Percentiles rank a stretch among this genome's conserved stretches.
Conservation (phyloP, 306 rosid species). For the Fragaria nilgerrensis region DNA sequence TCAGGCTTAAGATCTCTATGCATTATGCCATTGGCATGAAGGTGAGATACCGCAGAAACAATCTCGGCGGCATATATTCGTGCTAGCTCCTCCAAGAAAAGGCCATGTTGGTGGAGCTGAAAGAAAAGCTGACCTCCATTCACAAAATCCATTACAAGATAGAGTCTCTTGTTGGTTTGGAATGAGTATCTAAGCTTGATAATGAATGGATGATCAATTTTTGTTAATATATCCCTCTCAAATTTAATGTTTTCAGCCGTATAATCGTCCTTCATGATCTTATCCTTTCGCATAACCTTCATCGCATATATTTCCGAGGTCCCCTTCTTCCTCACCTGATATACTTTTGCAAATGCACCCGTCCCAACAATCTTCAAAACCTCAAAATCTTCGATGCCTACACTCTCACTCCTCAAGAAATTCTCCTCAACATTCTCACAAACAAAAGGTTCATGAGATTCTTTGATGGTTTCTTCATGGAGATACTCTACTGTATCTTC, state of each 20-base stretch:
- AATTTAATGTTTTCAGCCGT: conserved; percentile 90
- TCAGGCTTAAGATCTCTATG: conserved; percentile 96
- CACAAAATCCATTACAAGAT: conserved; percentile 93
- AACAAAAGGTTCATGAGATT: conserved; percentile 29
- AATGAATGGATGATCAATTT: conserved; percentile 79
- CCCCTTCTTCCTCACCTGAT: conserved; percentile 89
- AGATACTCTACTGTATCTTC: conserved; percentile 30
- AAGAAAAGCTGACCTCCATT: conserved; percentile 96
- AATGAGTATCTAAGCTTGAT: conserved; percentile 94
- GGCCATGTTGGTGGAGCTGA: conserved; percentile 91
- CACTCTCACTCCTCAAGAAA: conserved; percentile 40
- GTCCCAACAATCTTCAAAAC: conserved; percentile 92
- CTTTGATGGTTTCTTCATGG: too few relatives aligned
- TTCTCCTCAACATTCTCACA: conserved; percentile 30
- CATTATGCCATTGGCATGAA: conserved; percentile 88
- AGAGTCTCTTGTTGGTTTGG: conserved; percentile 87
- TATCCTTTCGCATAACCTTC: conserved; percentile 98
- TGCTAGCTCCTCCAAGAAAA: conserved; percentile 87
- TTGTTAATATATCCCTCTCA: conserved; percentile 87
- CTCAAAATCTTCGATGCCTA: conserved; percentile 84
- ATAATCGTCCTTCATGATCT: conserved; percentile 89
- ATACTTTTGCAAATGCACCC: conserved; percentile 94
- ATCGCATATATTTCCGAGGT: conserved; percentile 89
- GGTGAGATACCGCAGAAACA: conserved; percentile 89
- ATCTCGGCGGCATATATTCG: conserved; percentile 89